Evolutionary conservation across 73 alveolate genomes (phyloP), one percentile per base, ranked within the genome.

Genomic region (Paramecium octaurelia): DNA sequence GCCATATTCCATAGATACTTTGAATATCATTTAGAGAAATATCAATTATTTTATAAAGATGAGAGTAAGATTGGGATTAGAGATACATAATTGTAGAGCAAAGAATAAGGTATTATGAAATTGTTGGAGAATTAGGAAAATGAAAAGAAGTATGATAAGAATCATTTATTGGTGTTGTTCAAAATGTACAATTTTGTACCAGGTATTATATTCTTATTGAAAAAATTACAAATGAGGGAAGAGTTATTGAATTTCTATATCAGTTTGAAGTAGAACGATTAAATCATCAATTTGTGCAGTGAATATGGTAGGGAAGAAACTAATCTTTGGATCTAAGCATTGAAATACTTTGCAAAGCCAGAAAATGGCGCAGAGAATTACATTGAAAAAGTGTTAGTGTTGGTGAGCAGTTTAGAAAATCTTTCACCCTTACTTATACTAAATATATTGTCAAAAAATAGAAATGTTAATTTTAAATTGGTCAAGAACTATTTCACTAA

Each of bases 101-200:
- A 94, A 36, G 96, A 83, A 80, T 54, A 95, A 85, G 95, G 91
- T 8, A 96, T 96, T 44, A 94, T 95, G 83, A 94, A 89, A 38
- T 93, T 96, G 27, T 83, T 96, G 24, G 96, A 92, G 44, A 64
- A 83, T 10, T 85, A 95, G 18, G 94, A 95, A 20, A 69, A 95
- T 87, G 93, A 73, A 14, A 64, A 23, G 24, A 92, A 94, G 48
- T 94, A 96, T 36, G 99, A 96, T 70, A 94, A 95, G 42, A 92
- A 96, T 88, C 96, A 96, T 84, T 96, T 96, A 36, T 93, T 96
- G n/a, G 96, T 95, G 34, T 92, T 96, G 18, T 96, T 96, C 91
- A 73, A 96, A 60, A 95, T 96, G 93, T 96, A 95, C 86, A 92
- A 94, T 50, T 96, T 93, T 89, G 31, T 92, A 14, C 98, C 97